Percentiles rank a stretch among this genome's conserved stretches.
Conservation (phyloP, 1,284 basidiomycete genomes). For the Ustilago shanxiensis region DNA sequence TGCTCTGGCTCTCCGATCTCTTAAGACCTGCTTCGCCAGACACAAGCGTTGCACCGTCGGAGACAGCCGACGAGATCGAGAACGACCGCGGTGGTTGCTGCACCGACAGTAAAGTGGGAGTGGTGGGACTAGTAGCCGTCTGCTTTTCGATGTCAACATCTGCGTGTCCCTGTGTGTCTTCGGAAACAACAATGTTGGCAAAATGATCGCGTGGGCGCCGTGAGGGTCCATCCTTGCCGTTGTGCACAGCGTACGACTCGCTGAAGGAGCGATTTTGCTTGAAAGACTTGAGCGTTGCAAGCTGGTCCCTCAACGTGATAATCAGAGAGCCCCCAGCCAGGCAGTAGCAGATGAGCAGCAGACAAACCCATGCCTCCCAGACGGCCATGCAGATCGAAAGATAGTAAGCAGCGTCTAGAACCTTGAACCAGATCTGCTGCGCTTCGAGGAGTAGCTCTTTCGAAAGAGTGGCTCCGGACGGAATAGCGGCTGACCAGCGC, state of each 20-base stretch:
- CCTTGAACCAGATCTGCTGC: conserved; percentile 42
- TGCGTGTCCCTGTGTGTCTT: neutral
- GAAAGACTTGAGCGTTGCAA: conserved; percentile 28
- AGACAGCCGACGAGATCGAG: conserved; percentile 23
- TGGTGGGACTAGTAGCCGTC: neutral
- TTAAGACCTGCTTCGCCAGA: conserved; percentile 12
- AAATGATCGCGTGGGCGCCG: conserved; percentile 13
- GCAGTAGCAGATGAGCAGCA: conserved; percentile 21
- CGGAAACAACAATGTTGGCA: neutral
- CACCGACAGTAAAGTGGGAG: conserved; percentile 4
- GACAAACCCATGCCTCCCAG: conserved; percentile 37
- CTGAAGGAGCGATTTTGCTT: conserved; percentile 29
- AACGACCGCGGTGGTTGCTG: conserved; percentile 25
- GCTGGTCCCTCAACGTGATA: conserved; percentile 23
- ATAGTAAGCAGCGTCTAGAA: conserved; percentile 34
- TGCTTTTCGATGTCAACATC: conserved; percentile 29
- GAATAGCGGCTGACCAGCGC: conserved; percentile 18
- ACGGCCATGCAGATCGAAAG: conserved; percentile 35
- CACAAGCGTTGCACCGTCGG: conserved; percentile 27
- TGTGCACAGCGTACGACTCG: conserved; percentile 22
- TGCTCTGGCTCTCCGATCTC: conserved; percentile 7
- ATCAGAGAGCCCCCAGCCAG: conserved; percentile 26
- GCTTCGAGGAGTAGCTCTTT: conserved; percentile 37
- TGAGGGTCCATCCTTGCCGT: neutral
- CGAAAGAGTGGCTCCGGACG: conserved; percentile 10